Percentiles rank a stretch among this genome's conserved stretches.
Evolutionary conservation across 306 rosid genomes (phyloP).

Genomic region (Senna tora): DNA sequence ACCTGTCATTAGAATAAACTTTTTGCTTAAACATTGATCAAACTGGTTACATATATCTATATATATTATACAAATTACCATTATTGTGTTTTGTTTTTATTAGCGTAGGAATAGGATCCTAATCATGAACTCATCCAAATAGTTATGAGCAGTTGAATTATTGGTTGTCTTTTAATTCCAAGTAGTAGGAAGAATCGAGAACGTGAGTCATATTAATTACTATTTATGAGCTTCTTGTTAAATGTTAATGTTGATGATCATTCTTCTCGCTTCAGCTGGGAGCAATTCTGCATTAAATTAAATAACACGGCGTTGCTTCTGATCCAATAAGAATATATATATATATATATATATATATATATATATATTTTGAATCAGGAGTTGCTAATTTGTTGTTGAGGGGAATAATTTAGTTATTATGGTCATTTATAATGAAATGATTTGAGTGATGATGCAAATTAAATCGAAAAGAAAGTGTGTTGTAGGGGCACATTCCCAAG

Average conservation of each 20-base stretch:
- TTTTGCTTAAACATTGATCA: not conserved
- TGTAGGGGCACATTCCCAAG: slow-evolving; percentile 37
- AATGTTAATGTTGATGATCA: slow-evolving; percentile 2
- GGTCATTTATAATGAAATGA: not conserved
- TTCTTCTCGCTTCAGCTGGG: not conserved
- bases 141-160: not conserved
- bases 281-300: not conserved
- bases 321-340: not conserved
- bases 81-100: not conserved
- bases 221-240: no score
- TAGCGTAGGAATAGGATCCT: not conserved
- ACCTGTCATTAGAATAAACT: not conserved
- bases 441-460: not conserved
- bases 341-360: no score
- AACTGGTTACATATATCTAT: not conserved
- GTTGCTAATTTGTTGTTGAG: not conserved
- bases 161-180: not conserved
- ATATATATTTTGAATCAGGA: no score
- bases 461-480: not conserved
- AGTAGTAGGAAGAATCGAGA: no score
- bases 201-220: no score
- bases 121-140: not conserved
- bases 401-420: not conserved
- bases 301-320: slow-evolving; percentile 3
- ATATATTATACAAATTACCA: not conserved